These are phyloP conservation scores for Kwoniella newhampshirensis DNA, from an alignment of 768 basidiomycete species.

Conservation along the genomic window DNA sequence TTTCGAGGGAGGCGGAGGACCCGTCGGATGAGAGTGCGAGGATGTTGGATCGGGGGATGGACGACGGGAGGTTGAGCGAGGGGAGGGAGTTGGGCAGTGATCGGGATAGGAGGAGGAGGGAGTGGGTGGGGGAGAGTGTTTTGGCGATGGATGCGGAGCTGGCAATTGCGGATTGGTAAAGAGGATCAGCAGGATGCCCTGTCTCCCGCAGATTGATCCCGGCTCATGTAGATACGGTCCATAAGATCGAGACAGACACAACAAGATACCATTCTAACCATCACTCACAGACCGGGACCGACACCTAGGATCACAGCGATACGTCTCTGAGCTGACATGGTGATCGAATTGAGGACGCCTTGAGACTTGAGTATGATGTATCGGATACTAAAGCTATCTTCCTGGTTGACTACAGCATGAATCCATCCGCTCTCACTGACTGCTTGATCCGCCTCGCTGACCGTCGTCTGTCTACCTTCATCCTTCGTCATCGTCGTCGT, in stretches of 20 bases:
- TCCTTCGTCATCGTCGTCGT: too few species aligned
- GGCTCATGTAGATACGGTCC: too few species aligned
- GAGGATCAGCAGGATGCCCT: neutral
- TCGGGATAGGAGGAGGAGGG: conserved; percentile 46
- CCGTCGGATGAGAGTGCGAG: conserved; percentile 36
- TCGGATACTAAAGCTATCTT: too few species aligned
- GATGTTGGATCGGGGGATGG: conserved; percentile 23
- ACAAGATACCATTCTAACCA: too few species aligned
- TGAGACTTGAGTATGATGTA: too few species aligned
- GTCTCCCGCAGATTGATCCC: too few species aligned
- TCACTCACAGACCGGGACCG: conserved; percentile 23
- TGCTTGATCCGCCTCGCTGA: too few species aligned
- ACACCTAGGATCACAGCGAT: conserved; percentile 37
- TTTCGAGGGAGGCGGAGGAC: conserved; percentile 21
- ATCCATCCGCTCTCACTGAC: too few species aligned
- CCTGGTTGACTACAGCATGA: too few species aligned
- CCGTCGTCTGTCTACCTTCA: too few species aligned
- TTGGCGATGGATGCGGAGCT: conserved; percentile 21
- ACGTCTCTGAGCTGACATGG: conserved; percentile 1
- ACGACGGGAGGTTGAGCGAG: conserved; percentile 26
- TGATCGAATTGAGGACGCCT: too few species aligned
- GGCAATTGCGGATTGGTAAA: too few species aligned
- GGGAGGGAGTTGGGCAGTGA: conserved; percentile 32
- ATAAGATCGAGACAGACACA: conserved; percentile 4
- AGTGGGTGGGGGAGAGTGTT: conserved; percentile 43